Evolutionary conservation across 441 rosid species (phyloP), one percentile per base, ranked within the genome.

Genomic region (Bocquillonia castaneifolia): DNA sequence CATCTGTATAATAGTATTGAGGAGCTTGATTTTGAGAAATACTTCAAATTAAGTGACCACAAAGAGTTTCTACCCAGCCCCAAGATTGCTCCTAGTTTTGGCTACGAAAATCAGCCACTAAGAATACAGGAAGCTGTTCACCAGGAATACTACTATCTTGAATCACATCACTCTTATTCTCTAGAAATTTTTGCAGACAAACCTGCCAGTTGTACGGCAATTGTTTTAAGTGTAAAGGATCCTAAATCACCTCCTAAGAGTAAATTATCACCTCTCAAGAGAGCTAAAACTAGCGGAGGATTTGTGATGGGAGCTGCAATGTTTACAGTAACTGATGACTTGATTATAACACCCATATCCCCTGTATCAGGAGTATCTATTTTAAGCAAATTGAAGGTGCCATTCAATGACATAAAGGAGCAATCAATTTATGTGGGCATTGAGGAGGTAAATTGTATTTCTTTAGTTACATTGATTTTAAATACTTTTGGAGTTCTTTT

Each of bases 241-340:
- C 78, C 70, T 0, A 71, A 62, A 62, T 31, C n/a, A 20, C 51
- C 42, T 12, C 0, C 6, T 26, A 64, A 55, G 1, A 20, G 31
- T n/a, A n/a, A n/a, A n/a, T n/a, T n/a, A n/a, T n/a, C n/a, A n/a
- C n/a, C 42, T 12, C 0, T 6, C 34, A 64, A 55, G 1, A 20
- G 31, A 48, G 32, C 34, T 8, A 54, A 10, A 47, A 47, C 48
- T 1, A 13, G 50, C 17, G 45, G 20, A 42, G 73, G 73, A 59
- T 77, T 48, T 39, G 39, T 70, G 25, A 31, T 1, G 3, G 56
- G 64, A 62, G 64, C 73, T 2, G 61, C 71, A 58, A 59, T 52
- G 68, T 74, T 77, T 52, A 67, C 52, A 0, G 48, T 77, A 45
- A 74, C 64, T 2, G 75, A 73, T 44, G 31, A 73, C 59, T 40